Base-by-base conservation (phyloP, 805 yeast species). In the Middelhovenomyces tepae region DNA sequence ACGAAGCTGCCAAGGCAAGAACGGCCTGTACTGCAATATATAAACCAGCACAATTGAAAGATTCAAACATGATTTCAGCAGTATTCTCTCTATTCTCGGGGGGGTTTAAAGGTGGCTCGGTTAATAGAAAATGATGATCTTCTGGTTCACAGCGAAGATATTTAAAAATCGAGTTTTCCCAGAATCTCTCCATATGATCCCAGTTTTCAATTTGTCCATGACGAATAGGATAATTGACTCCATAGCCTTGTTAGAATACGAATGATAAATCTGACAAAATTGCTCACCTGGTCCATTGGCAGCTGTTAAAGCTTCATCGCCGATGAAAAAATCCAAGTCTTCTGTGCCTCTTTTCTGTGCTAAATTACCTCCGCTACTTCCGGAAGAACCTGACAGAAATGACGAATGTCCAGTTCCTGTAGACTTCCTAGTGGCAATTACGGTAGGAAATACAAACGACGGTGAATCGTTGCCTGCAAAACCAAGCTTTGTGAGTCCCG, bases 1-100 rank as follows among this genome's bases (percentile, higher is more conserved):
- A 91, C 5, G 95, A 85, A 1, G 98, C 98, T 5, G 99, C 99
- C 47, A 91, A 69, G 1, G 99, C 99, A 43, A 91, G 68, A 24
- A 91, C 99, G 0, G 99, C 99, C 65, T 91, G 99, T 10, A 91
- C 99, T 9, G 98, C 98, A 53, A 91, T 91, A 62, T 91, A 91
- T 41, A 91, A 67, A 39, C 99, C 99, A 11, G 97, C 97, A 64
- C 99, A 91, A 59, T 91, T 91, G 71, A 91, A 91, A 13, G 94
- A 78, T 64, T 91, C 99, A 63, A 91, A 91, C 93, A 91, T 91
- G 54, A 91, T 91, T 58, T 91, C 99, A 8, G 99, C 99, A 1
- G 95, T 86, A 57, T 84, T 85, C 58, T 91, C 98, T 64, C 99
- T 82, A 61, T 91, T 91, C 65, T 91, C 99, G 5, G 99, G 99